Evolutionary conservation across 208 protist species (phyloP).

Genomic region (Phytomonas sp.): DNA sequence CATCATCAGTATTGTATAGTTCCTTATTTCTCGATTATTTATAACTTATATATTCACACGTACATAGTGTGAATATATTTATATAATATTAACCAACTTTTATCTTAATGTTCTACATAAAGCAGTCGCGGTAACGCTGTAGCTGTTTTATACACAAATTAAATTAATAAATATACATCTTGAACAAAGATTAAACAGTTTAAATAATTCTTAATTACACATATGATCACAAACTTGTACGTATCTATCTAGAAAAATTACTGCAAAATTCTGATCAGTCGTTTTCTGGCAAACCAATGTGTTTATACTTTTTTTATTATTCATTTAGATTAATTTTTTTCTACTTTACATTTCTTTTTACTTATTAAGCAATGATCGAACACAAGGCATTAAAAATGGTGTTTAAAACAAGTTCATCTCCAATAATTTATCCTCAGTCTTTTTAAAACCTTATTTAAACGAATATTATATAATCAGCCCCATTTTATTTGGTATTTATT

Average conservation of each 20-base stretch:
- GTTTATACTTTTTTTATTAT: slow-evolving; percentile 11
- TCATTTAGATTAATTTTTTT: slow-evolving; percentile 6
- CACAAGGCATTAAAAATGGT: neutral
- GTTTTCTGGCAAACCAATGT: slow-evolving; percentile 7
- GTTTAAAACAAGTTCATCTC: slow-evolving; percentile 1
- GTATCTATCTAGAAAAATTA: neutral
- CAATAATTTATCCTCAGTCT: slow-evolving; percentile 13
- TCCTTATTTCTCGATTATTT: neutral
- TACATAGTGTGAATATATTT: neutral
- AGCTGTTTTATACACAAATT: neutral
- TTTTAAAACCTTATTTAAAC: slow-evolving; percentile 1
- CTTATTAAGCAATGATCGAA: slow-evolving; percentile 4
- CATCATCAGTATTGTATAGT: neutral
- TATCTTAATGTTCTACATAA: neutral
- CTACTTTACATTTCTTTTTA: neutral
- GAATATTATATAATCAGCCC: neutral
- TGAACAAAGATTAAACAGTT: neutral
- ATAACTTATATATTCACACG: neutral
- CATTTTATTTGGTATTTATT: slow-evolving; percentile 14
- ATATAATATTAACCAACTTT: slow-evolving; percentile 4
- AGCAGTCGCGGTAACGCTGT: neutral
- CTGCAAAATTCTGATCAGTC: slow-evolving; percentile 9
- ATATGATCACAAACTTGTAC: neutral
- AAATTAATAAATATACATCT: neutral
- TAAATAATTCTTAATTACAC: neutral